These are phyloP conservation scores for Heliocybe sulcata DNA, from an alignment of 1,284 basidiomycete genomes.

Conservation along the genomic window DNA sequence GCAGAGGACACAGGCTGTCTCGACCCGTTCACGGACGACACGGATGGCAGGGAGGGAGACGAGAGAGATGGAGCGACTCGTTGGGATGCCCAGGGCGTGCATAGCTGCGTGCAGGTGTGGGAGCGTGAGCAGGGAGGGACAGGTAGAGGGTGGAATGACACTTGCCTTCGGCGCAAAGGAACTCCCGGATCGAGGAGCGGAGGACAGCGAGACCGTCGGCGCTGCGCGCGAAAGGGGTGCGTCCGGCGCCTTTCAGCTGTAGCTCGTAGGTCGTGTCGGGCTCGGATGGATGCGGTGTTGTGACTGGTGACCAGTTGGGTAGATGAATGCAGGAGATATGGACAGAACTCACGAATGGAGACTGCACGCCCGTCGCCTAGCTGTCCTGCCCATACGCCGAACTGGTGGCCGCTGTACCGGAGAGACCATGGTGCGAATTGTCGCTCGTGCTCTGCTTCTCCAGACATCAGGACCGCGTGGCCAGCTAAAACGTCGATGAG, in stretches of 20 bases:
- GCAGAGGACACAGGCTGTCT: constrained; percentile 76
- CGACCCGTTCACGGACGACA: constrained; percentile 76
- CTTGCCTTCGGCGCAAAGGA: constrained; percentile 77
- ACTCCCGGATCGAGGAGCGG: constrained; percentile 90
- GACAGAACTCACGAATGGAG: constrained; percentile 45
- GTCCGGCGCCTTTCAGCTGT: constrained; percentile 90
- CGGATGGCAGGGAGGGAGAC: constrained; percentile 70
- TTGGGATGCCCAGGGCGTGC: constrained; percentile 82
- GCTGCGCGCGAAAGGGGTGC: constrained; percentile 87
- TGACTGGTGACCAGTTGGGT: constrained; percentile 36
- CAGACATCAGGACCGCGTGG: constrained; percentile 62
- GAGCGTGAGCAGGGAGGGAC: neutral
- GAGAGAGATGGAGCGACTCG: constrained; percentile 83
- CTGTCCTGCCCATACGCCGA: constrained; percentile 93
- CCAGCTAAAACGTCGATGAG: constrained; percentile 80
- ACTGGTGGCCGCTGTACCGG: constrained; percentile 89
- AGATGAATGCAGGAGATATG: neutral
- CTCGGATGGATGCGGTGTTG: constrained; percentile 62
- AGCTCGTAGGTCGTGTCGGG: constrained; percentile 67
- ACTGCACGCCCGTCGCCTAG: constrained; percentile 94
- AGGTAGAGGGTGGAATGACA: neutral
- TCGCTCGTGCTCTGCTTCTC: constrained; percentile 18
- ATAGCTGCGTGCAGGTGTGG: constrained; percentile 48
- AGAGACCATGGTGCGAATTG: constrained; percentile 85
- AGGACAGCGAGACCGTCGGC: constrained; percentile 94